These are phyloP conservation scores for Epichloe gansuensis DNA, from an alignment of 2,329 filamentous ascomycete species.

Conservation along the genomic window DNA sequence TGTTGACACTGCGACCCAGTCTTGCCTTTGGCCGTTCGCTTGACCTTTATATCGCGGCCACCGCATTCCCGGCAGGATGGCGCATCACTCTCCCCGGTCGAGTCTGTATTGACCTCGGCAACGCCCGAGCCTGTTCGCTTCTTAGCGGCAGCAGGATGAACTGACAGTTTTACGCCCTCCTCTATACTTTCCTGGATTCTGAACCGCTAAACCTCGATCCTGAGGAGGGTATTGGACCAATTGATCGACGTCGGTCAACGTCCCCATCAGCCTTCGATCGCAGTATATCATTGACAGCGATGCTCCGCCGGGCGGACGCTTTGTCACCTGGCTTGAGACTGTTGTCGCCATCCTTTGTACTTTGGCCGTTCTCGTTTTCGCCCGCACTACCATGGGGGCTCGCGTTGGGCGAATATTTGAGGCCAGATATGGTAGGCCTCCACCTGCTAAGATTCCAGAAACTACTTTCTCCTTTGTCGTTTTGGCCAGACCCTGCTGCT, in stretches of 20 bases:
- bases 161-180: slow-evolving; percentile 4
- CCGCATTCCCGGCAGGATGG: slow-evolving; percentile 6
- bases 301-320: slow-evolving; percentile 17
- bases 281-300: slow-evolving; percentile 18
- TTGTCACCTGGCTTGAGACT: slow-evolving; percentile 22
- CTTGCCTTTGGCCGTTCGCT: slow-evolving; percentile 5
- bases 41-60: slow-evolving; percentile 1
- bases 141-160: slow-evolving; percentile 9
- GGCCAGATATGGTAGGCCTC: slow-evolving; percentile 28
- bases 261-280: slow-evolving; percentile 15
- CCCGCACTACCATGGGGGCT: slow-evolving; percentile 12
- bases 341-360: slow-evolving; percentile 16
- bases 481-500: slow-evolving; percentile 21
- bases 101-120: slow-evolving; percentile 19
- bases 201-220: slow-evolving; percentile 12
- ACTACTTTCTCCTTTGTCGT: slow-evolving; percentile 29
- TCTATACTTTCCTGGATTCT: slow-evolving; percentile 12
- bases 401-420: slow-evolving; percentile 18
- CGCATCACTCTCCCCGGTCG: slow-evolving; percentile 10
- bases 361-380: slow-evolving; percentile 2
- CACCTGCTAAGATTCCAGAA: slow-evolving; percentile 49
- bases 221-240: slow-evolving; percentile 13
- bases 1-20: slow-evolving; percentile 7
- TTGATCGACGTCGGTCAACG: slow-evolving; percentile 18
- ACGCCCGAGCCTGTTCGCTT: slow-evolving; percentile 23